phyloP scores from a whole-genome alignment of 1,139 yeast species.

The Blastobotrys buckinghamii region DNA sequence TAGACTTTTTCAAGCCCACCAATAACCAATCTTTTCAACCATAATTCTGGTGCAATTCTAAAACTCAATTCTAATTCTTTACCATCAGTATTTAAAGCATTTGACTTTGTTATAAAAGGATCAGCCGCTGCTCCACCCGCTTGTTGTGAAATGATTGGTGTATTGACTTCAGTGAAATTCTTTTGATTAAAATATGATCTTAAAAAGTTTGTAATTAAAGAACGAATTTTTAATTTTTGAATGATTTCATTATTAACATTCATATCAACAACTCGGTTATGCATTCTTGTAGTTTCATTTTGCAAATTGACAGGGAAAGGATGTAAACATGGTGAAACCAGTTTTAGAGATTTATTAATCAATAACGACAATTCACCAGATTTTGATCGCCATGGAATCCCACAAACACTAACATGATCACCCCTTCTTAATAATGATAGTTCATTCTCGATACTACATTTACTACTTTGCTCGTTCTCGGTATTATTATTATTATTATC shows the following conservation, averaged over 20 bases:
- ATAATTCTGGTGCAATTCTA: slow-evolving; percentile 90
- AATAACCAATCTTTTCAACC: slow-evolving; percentile 78
- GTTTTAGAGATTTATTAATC: slow-evolving; percentile 41
- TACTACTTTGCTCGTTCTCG: too few species aligned
- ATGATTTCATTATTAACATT: slow-evolving; percentile 50
- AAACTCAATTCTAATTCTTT: slow-evolving; percentile 43
- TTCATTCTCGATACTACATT: slow-evolving; percentile 2
- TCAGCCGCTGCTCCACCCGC: slow-evolving; percentile 87
- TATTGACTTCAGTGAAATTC: slow-evolving; percentile 77
- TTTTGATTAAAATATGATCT: slow-evolving; percentile 49
- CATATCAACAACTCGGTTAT: slow-evolving; percentile 70
- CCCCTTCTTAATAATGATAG: slow-evolving; percentile 58
- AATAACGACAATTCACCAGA: slow-evolving; percentile 75
- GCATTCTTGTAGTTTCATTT: slow-evolving; percentile 53
- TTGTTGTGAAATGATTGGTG: slow-evolving; percentile 68
- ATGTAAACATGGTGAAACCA: slow-evolving; percentile 65
- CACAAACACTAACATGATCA: slow-evolving; percentile 60
- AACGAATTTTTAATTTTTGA: slow-evolving; percentile 48
- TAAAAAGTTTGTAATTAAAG: slow-evolving; percentile 47
- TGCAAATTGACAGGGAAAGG: slow-evolving; percentile 61
- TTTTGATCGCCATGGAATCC: slow-evolving; percentile 68
- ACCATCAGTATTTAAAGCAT: slow-evolving; percentile 38
- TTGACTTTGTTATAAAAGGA: slow-evolving; percentile 62
- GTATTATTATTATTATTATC: not conserved
- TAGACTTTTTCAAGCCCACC: slow-evolving; percentile 81